Percentiles rank a stretch among this genome's conserved stretches.
Conservation (phyloP, 139 green algal genomes). For the Chlamydomonas sphaeroides region DNA sequence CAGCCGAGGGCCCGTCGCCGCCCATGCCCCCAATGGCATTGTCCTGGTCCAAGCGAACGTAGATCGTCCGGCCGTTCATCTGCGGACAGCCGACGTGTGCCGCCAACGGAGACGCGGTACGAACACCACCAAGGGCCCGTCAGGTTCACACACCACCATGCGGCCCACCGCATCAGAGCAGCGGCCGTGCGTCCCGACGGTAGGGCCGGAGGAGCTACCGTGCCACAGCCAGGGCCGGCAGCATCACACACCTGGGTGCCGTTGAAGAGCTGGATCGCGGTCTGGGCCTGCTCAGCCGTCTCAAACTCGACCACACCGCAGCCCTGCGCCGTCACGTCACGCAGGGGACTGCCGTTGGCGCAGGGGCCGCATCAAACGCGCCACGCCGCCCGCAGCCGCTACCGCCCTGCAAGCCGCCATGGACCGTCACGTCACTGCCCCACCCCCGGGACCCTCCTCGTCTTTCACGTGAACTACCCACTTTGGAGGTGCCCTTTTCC, state of each 20-base stretch:
- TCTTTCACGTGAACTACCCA: conserved; percentile 3
- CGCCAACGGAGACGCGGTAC: not conserved
- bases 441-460: too few relatives aligned
- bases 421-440: too few relatives aligned
- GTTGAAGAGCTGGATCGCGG: conserved; percentile 76
- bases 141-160: not conserved
- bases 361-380: too few relatives aligned
- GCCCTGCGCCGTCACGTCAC: conserved; percentile 61
- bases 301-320: conserved; percentile 89
- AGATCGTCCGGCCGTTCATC: conserved; percentile 43
- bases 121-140: not conserved
- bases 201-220: too few relatives aligned
- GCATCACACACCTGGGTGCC: conserved; percentile 59
- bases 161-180: not conserved
- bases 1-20: conserved; percentile 9
- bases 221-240: too few relatives aligned
- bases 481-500: conserved; percentile 46
- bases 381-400: too few relatives aligned
- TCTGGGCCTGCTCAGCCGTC: conserved; percentile 65
- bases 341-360: too few relatives aligned
- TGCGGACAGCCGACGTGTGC: too few relatives aligned
- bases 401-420: too few relatives aligned
- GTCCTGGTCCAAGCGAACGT: conserved; percentile 46
- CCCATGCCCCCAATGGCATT: conserved; percentile 38
- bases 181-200: too few relatives aligned